phyloP scores from a whole-genome alignment of 768 basidiomycete species.

The Pulveroboletus sp. region DNA sequence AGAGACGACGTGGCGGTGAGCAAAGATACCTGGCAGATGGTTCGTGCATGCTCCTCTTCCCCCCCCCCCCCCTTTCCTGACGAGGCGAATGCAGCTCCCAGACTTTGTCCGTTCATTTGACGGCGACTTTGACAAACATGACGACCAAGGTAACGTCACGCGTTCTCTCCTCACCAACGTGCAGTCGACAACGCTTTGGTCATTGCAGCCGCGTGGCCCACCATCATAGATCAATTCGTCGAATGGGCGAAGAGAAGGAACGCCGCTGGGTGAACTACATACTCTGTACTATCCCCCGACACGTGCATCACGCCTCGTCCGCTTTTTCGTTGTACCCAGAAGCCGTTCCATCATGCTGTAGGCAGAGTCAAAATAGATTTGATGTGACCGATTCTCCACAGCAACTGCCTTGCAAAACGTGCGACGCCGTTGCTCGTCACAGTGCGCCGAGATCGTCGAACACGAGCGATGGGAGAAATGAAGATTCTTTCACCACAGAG shows the following conservation, averaged over 20 bases:
- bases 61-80: conserved; percentile 4
- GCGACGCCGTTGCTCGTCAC: conserved; percentile 2
- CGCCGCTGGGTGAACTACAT: conserved; percentile 1
- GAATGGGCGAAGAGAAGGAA: conserved; percentile 48
- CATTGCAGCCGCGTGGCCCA: conserved; percentile 74
- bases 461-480: conserved; percentile 31
- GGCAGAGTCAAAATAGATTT: conserved; percentile 2
- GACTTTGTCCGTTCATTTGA: conserved; percentile 78
- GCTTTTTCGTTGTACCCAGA: background rate
- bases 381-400: background rate
- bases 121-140: conserved; percentile 65
- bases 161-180: background rate
- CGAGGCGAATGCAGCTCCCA: conserved; percentile 49
- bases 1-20: conserved; percentile 73
- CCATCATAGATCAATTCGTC: conserved; percentile 81
- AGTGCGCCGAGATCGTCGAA: conserved; percentile 5
- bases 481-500: conserved; percentile 22
- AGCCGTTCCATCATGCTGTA: background rate
- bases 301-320: conserved; percentile 5
- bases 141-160: conserved; percentile 58
- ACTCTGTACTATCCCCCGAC: background rate
- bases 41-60: conserved; percentile 30
- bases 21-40: conserved; percentile 89
- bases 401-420: background rate
- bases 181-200: conserved; percentile 1